Evolutionary conservation across 306 rosid species (phyloP).

Genomic region (Benincasa hispida): DNA sequence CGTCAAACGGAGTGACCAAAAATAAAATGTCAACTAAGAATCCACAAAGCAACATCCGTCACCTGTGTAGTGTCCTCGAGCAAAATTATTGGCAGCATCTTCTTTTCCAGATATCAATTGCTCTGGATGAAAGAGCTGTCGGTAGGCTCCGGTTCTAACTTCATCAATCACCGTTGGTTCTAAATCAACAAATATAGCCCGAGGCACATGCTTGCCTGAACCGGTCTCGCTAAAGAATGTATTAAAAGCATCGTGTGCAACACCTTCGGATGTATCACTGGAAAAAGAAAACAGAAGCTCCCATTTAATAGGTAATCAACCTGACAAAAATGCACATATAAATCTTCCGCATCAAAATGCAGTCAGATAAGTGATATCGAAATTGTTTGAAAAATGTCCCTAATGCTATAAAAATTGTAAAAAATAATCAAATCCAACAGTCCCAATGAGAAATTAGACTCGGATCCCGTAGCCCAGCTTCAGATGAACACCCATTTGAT

Average conservation of each 20-base stretch:
- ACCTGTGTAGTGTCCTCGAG: conserved; percentile 92
- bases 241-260: conserved; percentile 85
- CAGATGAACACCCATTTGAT: not conserved
- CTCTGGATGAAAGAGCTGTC: conserved; percentile 93
- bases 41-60: not conserved
- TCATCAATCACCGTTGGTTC: conserved; percentile 98
- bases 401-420: not conserved
- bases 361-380: not conserved
- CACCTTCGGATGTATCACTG: conserved; percentile 59
- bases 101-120: conserved; percentile 98
- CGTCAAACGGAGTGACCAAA: not conserved
- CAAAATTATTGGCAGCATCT: conserved; percentile 97
- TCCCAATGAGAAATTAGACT: not conserved
- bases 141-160: conserved; percentile 66
- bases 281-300: conserved; percentile 6
- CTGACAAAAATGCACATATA: not conserved
- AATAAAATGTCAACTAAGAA: not conserved
- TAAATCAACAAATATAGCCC: conserved; percentile 87
- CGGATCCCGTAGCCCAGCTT: too few species aligned
- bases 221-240: conserved; percentile 98
- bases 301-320: not conserved
- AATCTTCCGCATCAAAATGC: not conserved
- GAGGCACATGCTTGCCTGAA: conserved; percentile 86
- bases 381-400: not conserved
- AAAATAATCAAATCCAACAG: not conserved